Evolutionary conservation across 163 green algal genomes (phyloP).

Genomic region (Chlamydomonas reinhardtii): DNA sequence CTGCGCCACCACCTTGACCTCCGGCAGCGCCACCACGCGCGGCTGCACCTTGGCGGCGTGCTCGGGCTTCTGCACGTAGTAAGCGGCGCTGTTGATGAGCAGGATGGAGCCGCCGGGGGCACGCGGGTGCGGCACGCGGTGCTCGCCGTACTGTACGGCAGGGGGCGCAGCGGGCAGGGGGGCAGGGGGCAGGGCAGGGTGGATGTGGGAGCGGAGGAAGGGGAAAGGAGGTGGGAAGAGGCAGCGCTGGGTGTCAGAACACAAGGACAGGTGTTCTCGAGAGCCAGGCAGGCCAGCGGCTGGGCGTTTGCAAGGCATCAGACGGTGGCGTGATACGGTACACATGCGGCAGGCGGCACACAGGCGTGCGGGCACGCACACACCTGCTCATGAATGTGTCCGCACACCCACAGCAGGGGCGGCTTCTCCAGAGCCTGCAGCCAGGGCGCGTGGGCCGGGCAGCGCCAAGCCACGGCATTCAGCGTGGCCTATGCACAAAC

Average conservation of each 20-base stretch:
- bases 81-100: constrained; percentile 47
- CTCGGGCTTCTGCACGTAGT: constrained; percentile 5
- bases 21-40: constrained; percentile 3
- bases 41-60: constrained; percentile 9
- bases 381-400: constrained; percentile 51
- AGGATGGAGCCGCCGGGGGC: constrained; percentile 22
- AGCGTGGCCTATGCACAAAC: background rate
- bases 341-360: too few species aligned
- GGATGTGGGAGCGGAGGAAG: too few species aligned
- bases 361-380: too few species aligned
- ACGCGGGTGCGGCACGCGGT: constrained; percentile 43
- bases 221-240: too few species aligned
- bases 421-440: constrained; percentile 25
- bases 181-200: too few species aligned
- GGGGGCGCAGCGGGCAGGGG: too few species aligned
- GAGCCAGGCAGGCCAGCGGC: too few species aligned
- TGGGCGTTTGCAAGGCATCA: too few species aligned
- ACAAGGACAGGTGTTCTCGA: too few species aligned
- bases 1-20: constrained; percentile 2
- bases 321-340: too few species aligned
- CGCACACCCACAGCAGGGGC: constrained; percentile 53
- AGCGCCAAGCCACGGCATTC: background rate
- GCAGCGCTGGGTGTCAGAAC: too few species aligned
- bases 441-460: too few species aligned
- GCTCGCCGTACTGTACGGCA: background rate